Conservation (phyloP, 2,329 filamentous ascomycete genomes). For the Corynespora cassiicola region DNA sequence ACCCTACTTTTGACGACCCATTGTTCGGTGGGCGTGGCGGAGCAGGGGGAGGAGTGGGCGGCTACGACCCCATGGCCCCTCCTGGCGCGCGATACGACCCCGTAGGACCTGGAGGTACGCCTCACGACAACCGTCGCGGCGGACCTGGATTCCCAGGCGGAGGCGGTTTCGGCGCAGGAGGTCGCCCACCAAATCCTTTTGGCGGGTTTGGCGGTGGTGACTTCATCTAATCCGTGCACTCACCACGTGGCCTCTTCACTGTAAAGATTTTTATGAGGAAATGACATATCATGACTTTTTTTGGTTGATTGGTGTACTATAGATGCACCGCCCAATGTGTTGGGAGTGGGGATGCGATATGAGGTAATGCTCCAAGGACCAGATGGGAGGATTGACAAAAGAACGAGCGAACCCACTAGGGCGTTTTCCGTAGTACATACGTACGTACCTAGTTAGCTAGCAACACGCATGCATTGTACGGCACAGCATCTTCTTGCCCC, state of each 20-base stretch:
- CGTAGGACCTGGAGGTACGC: conserved; percentile 61
- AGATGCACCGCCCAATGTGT: no score
- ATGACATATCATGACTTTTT: no score
- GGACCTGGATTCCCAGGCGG: conserved; percentile 46
- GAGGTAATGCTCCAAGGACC: no score
- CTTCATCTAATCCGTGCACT: conserved; percentile 52
- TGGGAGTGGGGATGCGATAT: no score
- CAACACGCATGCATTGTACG: no score
- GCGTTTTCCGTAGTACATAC: no score
- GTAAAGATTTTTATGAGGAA: neutral
- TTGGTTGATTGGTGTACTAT: no score
- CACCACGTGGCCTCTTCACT: no score
- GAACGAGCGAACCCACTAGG: no score
- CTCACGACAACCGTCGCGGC: conserved; percentile 42
- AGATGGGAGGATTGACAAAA: no score
- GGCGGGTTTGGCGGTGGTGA: conserved; percentile 67
- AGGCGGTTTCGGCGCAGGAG: conserved; percentile 50
- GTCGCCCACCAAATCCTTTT: conserved; percentile 63
- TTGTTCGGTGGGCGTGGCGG: conserved; percentile 71
- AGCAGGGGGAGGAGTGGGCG: conserved; percentile 51
- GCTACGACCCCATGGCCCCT: conserved; percentile 75
- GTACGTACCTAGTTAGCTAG: no score
- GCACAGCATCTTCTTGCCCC: no score
- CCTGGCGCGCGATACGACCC: conserved; percentile 94
- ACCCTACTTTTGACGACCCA: conserved; percentile 93